phyloP scores from a whole-genome alignment of 2,329 filamentous ascomycete genomes.

The Bipolaris bicolor region DNA sequence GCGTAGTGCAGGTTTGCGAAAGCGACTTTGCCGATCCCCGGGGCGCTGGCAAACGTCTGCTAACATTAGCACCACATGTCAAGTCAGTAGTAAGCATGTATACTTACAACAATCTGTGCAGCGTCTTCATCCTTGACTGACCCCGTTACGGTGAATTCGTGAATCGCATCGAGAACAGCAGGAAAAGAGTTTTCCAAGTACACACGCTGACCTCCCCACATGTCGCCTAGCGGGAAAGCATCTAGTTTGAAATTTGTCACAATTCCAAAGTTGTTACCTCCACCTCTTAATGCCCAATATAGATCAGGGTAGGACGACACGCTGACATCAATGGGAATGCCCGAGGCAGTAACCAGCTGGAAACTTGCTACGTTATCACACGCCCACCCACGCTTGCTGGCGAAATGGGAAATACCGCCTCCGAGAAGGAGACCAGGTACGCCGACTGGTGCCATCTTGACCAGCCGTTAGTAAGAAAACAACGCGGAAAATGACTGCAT shows the following conservation, averaged over 20 bases:
- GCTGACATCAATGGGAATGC: constrained; percentile 13
- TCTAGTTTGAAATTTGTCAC: constrained; percentile 36
- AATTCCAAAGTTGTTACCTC: constrained; percentile 42
- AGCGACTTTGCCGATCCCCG: constrained; percentile 23
- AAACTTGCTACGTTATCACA: constrained; percentile 38
- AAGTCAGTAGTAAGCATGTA: neutral
- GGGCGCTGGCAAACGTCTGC: constrained; percentile 33
- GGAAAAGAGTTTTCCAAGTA: constrained; percentile 19
- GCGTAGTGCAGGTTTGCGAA: constrained; percentile 30
- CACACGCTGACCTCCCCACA: constrained; percentile 32
- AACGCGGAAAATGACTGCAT: too few relatives aligned
- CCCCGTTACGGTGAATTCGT: constrained; percentile 18
- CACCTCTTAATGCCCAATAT: constrained; percentile 45
- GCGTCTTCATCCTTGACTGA: constrained; percentile 24
- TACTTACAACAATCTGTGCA: constrained; percentile 28
- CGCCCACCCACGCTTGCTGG: constrained; percentile 31
- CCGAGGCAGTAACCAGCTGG: constrained; percentile 26
- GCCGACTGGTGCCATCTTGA: constrained; percentile 28
- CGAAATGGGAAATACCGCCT: constrained; percentile 31
- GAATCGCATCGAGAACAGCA: constrained; percentile 21
- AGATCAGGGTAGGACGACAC: constrained; percentile 45
- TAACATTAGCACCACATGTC: neutral
- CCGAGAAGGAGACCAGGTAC: constrained; percentile 39
- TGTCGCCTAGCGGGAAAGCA: constrained; percentile 24
- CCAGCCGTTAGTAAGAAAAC: neutral